Evolutionary conservation across 495 filamentous ascomycete species (phyloP), one percentile per base, ranked within the genome.

Genomic region (Hypoxylon fragiforme): DNA sequence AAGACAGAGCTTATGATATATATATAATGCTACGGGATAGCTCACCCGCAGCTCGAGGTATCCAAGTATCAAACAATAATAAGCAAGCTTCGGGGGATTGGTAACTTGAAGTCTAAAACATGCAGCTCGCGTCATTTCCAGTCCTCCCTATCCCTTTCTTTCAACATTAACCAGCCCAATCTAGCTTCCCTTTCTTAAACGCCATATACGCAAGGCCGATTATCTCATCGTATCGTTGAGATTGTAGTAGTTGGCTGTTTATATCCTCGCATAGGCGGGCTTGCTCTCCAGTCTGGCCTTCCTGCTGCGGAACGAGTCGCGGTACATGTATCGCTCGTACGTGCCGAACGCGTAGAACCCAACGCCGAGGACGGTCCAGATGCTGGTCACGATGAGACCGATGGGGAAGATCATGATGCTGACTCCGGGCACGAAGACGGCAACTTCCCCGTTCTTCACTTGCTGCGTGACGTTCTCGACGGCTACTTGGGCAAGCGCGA

Each of bases 361-460:
- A 18, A 83, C 30, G 14, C 84, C 81, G 1, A 86, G 24, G 0
- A 78, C 47, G 0, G 79, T 61, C 83, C 89, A 92, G 15, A 78
- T 59, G 36, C 79, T 71, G 7, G 82, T 89, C 47, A 91, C 73
- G 56, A 89, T 70, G 6, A 87, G 67, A 7, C 88, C 87, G 14
- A 83, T 70, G 0, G 88, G 88, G 68, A 87, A 85, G 42, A 87
- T 84, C 39, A 83, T 69, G 38, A 90, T 79, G 18, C 78, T 77
- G 26, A 79, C 80, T 2, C 88, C 88, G 0, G 87, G 87, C 1
- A 89, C 66, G 0, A 85, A 75, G 62, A 88, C 90, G 0, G 77
- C 70, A n/a, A 70, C 67, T 0, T 59, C 73, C 47, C 74, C 74
- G 44, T 74, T 71, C 26, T 54, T 54, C 14, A 79, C 44, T 5